Conservation (phyloP, 2,329 filamentous ascomycete genomes). For the Colletotrichum brevisporum region DNA sequence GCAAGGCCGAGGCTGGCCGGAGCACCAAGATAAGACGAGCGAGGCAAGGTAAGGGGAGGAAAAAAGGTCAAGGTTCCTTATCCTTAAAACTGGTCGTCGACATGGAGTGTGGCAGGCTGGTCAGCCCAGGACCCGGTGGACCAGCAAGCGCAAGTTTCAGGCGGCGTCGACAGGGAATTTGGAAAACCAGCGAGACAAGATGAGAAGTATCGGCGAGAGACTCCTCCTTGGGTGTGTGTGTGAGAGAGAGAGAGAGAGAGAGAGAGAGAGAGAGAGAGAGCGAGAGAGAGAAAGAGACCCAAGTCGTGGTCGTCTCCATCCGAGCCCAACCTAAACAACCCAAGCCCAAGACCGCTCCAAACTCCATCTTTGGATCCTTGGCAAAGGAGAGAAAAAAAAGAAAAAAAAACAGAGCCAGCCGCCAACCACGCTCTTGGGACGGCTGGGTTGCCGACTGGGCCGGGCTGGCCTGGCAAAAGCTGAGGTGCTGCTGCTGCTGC, state of each 20-base stretch:
- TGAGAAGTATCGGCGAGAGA: conserved; percentile 6
- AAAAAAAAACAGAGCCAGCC: conserved; percentile 2
- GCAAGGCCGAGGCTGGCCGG: not conserved
- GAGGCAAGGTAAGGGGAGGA: not conserved
- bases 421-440: conserved; percentile 17
- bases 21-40: not conserved
- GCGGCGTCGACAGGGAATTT: conserved; percentile 32
- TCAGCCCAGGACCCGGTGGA: conserved; percentile 34
- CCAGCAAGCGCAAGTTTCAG: conserved; percentile 36
- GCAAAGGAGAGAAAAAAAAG: conserved; percentile 1
- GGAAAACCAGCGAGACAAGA: conserved; percentile 16
- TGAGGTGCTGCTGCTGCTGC: no score
- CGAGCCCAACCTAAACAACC: not conserved
- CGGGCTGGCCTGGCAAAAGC: not conserved
- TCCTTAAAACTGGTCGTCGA: no score
- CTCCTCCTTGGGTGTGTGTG: conserved; percentile 17
- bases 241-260: no score
- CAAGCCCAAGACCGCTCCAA: conserved; percentile 11
- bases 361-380: conserved; percentile 39
- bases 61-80: conserved; percentile 3
- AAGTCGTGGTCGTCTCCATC: not conserved
- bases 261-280: no score
- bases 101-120: not conserved
- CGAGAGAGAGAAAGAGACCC: no score
- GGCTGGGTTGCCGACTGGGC: conserved; percentile 4